Percentiles rank a stretch among this genome's conserved stretches.
Evolutionary conservation across 108 stramenopile species (phyloP).

Genomic region (Cylindrotheca fusiformis): DNA sequence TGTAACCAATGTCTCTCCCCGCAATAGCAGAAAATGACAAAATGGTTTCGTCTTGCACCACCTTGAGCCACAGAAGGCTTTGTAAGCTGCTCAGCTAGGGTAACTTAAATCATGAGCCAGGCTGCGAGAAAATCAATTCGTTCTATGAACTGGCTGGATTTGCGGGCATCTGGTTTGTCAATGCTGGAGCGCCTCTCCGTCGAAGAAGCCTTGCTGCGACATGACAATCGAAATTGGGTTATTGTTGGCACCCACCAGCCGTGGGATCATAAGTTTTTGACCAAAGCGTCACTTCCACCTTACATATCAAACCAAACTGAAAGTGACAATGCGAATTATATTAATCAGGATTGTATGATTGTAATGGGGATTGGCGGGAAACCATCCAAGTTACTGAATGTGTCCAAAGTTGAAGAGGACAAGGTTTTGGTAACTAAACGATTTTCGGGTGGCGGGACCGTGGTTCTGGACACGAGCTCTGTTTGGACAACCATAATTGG

Average conservation of each 20-base stretch:
- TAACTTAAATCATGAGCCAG: too few species aligned
- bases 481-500: constrained; percentile 85
- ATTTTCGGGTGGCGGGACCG: constrained; percentile 95
- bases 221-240: constrained; percentile 66
- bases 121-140: too few species aligned
- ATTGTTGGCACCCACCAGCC: constrained; percentile 74
- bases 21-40: too few species aligned
- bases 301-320: constrained; percentile 5
- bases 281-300: constrained; percentile 6
- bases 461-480: constrained; percentile 82
- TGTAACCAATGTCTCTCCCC: too few species aligned
- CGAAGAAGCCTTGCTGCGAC: constrained; percentile 81
- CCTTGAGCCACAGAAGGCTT: too few species aligned
- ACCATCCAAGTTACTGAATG: constrained; percentile 59
- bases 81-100: too few species aligned
- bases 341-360: constrained; percentile 43
- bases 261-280: constrained; percentile 28
- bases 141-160: constrained; percentile 59
- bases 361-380: constrained; percentile 92
- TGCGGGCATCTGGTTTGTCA: constrained; percentile 65
- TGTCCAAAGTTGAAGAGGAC: constrained; percentile 44
- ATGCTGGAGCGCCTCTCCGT: constrained; percentile 75
- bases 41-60: too few species aligned
- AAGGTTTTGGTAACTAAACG: constrained; percentile 72
- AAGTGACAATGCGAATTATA: background rate